Percentiles rank a stretch among this genome's conserved stretches.
These are phyloP conservation scores for Rhytidhysteron rufulum DNA, from an alignment of 2,329 filamentous ascomycete species.

Conservation along the genomic window DNA sequence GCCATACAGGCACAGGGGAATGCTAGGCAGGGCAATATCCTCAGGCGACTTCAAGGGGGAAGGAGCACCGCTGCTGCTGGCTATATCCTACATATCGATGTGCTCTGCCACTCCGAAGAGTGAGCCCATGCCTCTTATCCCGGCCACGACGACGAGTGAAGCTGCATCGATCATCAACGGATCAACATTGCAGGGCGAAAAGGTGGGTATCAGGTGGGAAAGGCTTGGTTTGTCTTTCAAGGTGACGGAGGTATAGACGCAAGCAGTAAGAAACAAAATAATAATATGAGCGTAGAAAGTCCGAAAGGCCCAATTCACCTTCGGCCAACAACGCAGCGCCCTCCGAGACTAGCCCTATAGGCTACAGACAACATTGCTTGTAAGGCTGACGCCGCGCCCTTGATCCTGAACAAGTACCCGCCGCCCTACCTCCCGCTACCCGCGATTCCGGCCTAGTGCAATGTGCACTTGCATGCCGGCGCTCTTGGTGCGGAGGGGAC, in stretches of 20 bases:
- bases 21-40: not conserved
- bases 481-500: slow-evolving; percentile 1
- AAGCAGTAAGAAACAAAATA: slow-evolving; percentile 3
- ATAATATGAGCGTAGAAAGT: not conserved
- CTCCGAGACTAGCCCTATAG: not conserved
- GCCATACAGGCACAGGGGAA: not conserved
- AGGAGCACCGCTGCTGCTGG: not conserved
- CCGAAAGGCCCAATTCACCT: not conserved
- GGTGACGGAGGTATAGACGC: not conserved
- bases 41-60: not conserved
- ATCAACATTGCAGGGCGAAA: slow-evolving; percentile 2
- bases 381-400: slow-evolving; percentile 3
- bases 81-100: not conserved
- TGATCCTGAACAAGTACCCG: slow-evolving; percentile 1
- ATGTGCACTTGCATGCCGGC: slow-evolving; percentile 1
- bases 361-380: not conserved
- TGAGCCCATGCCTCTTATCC: not conserved
- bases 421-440: slow-evolving; percentile 3
- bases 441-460: not conserved
- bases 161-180: slow-evolving; percentile 3
- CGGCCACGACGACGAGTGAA: not conserved
- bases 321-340: not conserved
- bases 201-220: not conserved
- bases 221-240: not conserved
- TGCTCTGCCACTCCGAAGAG: not conserved